These are phyloP conservation scores for Spencermartinsiella ligniputridi DNA, from an alignment of 1,139 yeast species.

Conservation along the genomic window DNA sequence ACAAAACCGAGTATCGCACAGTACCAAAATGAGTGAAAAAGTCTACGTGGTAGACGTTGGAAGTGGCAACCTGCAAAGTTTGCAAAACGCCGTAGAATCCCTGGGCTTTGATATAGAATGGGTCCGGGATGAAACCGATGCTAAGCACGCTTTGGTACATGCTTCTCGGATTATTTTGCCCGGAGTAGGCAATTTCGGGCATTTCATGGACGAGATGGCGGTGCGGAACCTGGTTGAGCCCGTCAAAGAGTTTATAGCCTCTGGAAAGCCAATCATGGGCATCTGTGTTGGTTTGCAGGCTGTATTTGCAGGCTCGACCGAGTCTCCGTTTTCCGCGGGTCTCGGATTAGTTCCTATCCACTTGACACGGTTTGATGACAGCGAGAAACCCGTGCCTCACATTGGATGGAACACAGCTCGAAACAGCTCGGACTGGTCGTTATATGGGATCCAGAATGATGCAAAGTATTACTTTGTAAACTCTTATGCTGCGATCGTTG, in stretches of 20 bases:
- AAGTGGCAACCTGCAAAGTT: conserved; percentile 88
- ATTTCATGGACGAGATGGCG: conserved; percentile 69
- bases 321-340: conserved; percentile 61
- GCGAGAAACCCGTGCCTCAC: conserved; percentile 83
- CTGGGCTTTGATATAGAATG: conserved; percentile 59
- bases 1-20: no score
- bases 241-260: conserved; percentile 54
- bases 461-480: conserved; percentile 90
- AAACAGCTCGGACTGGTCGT: conserved; percentile 27
- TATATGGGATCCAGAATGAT: conserved; percentile 60
- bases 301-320: conserved; percentile 69
- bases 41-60: conserved; percentile 90
- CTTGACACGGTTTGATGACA: conserved; percentile 55
- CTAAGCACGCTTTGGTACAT: conserved; percentile 28
- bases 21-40: conserved; percentile 7
- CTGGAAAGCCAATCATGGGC: conserved; percentile 88
- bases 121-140: conserved; percentile 31
- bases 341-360: conserved; percentile 47
- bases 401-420: conserved; percentile 81
- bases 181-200: conserved; percentile 96
- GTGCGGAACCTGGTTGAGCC: conserved; percentile 62
- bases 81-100: conserved; percentile 76
- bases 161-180: conserved; percentile 50
- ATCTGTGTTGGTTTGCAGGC: conserved; percentile 95
- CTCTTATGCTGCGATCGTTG: conserved; percentile 74